A percentile compares a stretch with the other conserved stretches of the same genome.
These are phyloP conservation scores for Phaseolus coccineus DNA, from an alignment of 331 rosid genomes.

Conservation along the genomic window DNA sequence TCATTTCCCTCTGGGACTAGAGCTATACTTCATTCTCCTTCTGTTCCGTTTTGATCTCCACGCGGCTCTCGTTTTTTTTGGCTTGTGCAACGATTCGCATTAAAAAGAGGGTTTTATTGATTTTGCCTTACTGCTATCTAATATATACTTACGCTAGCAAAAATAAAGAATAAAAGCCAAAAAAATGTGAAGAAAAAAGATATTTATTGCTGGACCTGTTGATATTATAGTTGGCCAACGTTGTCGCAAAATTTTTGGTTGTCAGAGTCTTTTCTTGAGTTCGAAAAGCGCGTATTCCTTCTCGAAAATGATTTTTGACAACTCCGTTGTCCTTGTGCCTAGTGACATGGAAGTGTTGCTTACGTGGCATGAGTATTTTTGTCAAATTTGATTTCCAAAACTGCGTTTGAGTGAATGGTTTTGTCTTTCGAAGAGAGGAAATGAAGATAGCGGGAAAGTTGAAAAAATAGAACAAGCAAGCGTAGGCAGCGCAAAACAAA, in stretches of 20 bases:
- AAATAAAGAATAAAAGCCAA: neutral
- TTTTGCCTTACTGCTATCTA: neutral
- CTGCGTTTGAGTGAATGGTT: too few species aligned
- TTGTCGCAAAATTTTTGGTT: neutral
- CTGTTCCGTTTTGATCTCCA: neutral
- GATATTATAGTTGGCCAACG: neutral
- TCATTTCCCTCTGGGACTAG: conserved; percentile 1
- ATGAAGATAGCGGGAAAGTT: too few species aligned
- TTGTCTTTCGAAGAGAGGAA: too few species aligned
- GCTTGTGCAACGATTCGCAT: neutral
- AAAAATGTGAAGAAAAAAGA: neutral
- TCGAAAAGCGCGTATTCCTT: neutral
- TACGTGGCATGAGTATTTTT: too few species aligned
- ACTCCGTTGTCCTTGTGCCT: too few species aligned
- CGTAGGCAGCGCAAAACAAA: too few species aligned
- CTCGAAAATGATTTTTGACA: too few species aligned
- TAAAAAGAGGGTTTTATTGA: neutral
- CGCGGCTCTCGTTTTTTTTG: neutral
- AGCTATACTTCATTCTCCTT: neutral
- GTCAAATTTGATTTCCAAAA: too few species aligned
- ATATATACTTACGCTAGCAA: neutral
- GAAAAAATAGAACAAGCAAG: too few species aligned
- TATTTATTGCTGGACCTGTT: neutral
- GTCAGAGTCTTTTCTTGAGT: neutral
- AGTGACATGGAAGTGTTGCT: too few species aligned